phyloP scores from a whole-genome alignment of 495 filamentous ascomycete species.

The Tuber brumale region DNA sequence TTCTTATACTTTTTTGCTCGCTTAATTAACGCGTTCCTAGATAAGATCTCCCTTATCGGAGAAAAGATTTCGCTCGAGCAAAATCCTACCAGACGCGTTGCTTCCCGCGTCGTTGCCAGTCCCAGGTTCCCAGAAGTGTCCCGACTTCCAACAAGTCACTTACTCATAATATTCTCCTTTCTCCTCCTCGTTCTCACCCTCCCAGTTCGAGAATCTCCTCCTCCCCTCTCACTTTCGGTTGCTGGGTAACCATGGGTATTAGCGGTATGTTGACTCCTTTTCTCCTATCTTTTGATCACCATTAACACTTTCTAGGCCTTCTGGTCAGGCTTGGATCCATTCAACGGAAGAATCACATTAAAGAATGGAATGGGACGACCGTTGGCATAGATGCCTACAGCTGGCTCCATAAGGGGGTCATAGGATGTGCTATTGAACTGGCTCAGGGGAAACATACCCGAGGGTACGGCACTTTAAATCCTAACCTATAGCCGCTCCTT shows the following conservation, averaged over 20 bases:
- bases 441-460: slow-evolving; percentile 79
- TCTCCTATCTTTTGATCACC: background rate
- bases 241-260: slow-evolving; percentile 2
- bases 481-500: slow-evolving; percentile 11
- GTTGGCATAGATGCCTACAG: slow-evolving; percentile 94
- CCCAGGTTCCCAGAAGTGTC: background rate
- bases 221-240: background rate
- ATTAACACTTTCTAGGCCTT: slow-evolving; percentile 56
- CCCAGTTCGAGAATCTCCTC: background rate
- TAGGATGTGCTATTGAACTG: slow-evolving; percentile 85
- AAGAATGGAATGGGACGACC: slow-evolving; percentile 79
- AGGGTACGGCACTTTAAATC: slow-evolving; percentile 53
- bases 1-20: background rate
- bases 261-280: background rate
- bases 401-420: slow-evolving; percentile 92
- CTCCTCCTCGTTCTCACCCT: background rate
- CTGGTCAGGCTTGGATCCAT: slow-evolving; percentile 92
- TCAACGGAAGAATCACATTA: slow-evolving; percentile 77
- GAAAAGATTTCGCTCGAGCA: background rate
- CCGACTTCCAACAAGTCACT: background rate
- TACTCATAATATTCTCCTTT: background rate
- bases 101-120: background rate
- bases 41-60: background rate
- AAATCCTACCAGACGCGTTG: background rate
- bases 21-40: background rate